Percentiles rank a stretch among this genome's conserved stretches.
These are phyloP conservation scores for Symbiodinium pilosum DNA, from an alignment of 73 alveolate genomes.

Conservation along the genomic window DNA sequence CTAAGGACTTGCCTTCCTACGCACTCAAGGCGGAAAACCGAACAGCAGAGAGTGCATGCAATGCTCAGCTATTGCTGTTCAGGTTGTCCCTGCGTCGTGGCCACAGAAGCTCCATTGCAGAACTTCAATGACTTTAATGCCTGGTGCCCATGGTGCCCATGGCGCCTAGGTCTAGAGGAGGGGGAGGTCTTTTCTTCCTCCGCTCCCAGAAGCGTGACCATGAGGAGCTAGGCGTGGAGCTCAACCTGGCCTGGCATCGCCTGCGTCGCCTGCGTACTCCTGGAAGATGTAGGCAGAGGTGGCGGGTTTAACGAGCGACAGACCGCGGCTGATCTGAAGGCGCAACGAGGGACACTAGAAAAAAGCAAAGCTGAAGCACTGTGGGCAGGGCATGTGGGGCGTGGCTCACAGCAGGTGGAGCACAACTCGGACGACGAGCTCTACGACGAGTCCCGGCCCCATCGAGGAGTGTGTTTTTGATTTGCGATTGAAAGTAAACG, in stretches of 20 bases:
- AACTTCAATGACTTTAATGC: neutral
- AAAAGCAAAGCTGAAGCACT: too few relatives aligned
- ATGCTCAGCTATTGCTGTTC: too few relatives aligned
- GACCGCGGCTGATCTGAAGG: constrained; percentile 55
- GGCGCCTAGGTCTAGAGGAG: constrained; percentile 20
- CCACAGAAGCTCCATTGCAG: neutral
- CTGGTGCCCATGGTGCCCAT: neutral
- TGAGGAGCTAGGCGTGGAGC: constrained; percentile 28
- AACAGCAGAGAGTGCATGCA: neutral
- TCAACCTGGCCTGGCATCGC: too few relatives aligned
- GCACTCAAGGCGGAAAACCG: constrained; percentile 24
- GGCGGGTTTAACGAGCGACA: constrained; percentile 77
- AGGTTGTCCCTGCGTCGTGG: constrained; percentile 54
- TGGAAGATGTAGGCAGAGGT: constrained; percentile 6
- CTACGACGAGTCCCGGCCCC: constrained; percentile 36
- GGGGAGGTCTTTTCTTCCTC: constrained; percentile 71
- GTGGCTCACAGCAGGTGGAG: too few relatives aligned
- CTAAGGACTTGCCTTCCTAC: constrained; percentile 54
- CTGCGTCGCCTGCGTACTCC: too few relatives aligned
- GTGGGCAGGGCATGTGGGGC: too few relatives aligned
- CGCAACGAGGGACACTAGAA: neutral
- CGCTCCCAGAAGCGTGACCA: constrained; percentile 82
- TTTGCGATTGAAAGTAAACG: too few relatives aligned
- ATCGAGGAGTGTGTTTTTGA: neutral
- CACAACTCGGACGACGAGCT: constrained; percentile 84